A percentile compares a stretch with the other conserved stretches of the same genome.
Evolutionary conservation across 192 early-diverging fungal genomes (phyloP).

Genomic region (Podila epigama): DNA sequence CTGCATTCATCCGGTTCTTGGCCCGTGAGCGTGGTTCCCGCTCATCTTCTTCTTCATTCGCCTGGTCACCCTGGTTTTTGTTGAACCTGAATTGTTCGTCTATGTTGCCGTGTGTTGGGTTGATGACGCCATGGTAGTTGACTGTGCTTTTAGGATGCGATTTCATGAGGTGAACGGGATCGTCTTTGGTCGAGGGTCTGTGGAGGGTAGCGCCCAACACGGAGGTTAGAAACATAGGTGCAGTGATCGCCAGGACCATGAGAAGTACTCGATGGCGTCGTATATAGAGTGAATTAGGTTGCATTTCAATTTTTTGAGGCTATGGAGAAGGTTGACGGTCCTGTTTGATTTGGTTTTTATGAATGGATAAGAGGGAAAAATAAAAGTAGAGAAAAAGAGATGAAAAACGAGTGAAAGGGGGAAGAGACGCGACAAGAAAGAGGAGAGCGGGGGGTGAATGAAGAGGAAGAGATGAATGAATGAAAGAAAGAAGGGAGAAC

Average conservation of each 20-base stretch:
- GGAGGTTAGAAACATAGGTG: not conserved
- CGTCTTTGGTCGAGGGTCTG: not conserved
- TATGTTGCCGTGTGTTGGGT: not conserved
- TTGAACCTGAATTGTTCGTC: not conserved
- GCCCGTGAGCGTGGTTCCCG: not conserved
- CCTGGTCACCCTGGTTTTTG: not conserved
- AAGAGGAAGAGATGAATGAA: too few relatives aligned
- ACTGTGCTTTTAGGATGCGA: not conserved
- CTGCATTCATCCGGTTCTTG: constrained; percentile 12
- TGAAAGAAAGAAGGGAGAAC: too few relatives aligned
- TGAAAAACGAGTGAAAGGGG: too few relatives aligned
- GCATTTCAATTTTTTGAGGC: not conserved
- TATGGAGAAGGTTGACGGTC: not conserved
- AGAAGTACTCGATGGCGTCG: not conserved
- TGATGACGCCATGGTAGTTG: constrained; percentile 33
- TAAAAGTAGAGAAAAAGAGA: not conserved
- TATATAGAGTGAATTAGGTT: not conserved
- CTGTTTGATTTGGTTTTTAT: not conserved
- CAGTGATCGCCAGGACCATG: not conserved
- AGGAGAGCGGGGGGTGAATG: not conserved
- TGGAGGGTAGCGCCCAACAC: not conserved
- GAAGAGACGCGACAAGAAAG: too few relatives aligned
- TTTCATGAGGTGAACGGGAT: too few relatives aligned
- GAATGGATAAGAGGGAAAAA: not conserved
- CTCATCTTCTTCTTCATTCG: not conserved